Evolutionary conservation across 164 flowering plant species (phyloP).

Genomic region (Stephania yunnanensis): DNA sequence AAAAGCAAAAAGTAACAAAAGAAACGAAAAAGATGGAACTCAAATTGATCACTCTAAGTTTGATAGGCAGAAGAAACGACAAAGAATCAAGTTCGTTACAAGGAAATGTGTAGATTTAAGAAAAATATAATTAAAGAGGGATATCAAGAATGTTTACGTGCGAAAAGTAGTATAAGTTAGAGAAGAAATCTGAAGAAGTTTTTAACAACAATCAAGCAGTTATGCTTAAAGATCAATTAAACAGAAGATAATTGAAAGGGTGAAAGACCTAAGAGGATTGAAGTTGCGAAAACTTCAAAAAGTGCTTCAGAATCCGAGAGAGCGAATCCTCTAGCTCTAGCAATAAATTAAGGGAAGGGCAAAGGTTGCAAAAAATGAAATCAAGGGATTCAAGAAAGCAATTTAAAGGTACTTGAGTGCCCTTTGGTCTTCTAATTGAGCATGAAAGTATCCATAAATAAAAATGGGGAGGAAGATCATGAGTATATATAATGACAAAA

Average conservation of each 20-base stretch:
- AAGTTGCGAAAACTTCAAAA: background rate
- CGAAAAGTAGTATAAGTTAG: background rate
- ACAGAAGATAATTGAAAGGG: background rate
- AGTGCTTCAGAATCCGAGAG: background rate
- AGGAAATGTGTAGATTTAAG: background rate
- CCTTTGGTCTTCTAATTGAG: background rate
- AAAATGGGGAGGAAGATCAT: background rate
- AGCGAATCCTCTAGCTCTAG: background rate
- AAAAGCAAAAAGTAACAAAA: background rate
- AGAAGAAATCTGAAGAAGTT: background rate
- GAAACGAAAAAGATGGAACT: background rate
- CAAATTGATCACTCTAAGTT: background rate
- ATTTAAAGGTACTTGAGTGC: background rate
- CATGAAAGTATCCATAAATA: background rate
- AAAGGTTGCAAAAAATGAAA: background rate
- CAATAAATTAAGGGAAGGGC: background rate
- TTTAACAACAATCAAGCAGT: background rate
- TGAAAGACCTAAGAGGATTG: background rate
- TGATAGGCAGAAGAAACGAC: background rate
- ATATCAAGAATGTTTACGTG: background rate
- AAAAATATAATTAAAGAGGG: background rate
- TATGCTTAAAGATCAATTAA: background rate
- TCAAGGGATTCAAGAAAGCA: too few relatives aligned
- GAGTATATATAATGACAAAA: background rate
- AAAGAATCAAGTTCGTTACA: background rate